A percentile compares a stretch with the other conserved stretches of the same genome.
These are phyloP conservation scores for Hirsutella minnesotensis DNA, from an alignment of 2,329 filamentous ascomycete species.

Conservation along the genomic window DNA sequence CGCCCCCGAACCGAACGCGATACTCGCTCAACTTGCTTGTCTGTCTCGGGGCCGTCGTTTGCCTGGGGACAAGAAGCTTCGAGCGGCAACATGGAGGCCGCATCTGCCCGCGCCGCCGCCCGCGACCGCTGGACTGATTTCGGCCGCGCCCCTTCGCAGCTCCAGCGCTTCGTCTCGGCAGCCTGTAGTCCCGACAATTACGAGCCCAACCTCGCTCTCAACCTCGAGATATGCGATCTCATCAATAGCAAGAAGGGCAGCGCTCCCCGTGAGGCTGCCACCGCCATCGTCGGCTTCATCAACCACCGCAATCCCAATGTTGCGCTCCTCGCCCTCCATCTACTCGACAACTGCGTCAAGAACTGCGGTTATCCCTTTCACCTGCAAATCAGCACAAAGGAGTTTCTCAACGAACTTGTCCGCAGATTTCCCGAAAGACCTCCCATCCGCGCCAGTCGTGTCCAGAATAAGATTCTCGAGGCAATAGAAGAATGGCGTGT, in stretches of 20 bases:
- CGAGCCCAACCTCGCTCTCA: slow-evolving; percentile 92
- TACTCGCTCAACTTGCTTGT: neutral
- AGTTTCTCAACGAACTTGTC: slow-evolving; percentile 97
- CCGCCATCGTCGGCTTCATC: slow-evolving; percentile 85
- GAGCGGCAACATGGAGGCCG: slow-evolving; percentile 62
- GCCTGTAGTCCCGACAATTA: slow-evolving; percentile 96
- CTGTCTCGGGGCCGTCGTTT: no score
- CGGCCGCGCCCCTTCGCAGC: slow-evolving; percentile 67
- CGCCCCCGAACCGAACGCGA: neutral
- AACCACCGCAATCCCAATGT: slow-evolving; percentile 97
- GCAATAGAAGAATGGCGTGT: slow-evolving; percentile 96
- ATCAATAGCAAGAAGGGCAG: slow-evolving; percentile 97
- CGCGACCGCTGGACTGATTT: slow-evolving; percentile 86
- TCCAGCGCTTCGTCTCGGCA: slow-evolving; percentile 92
- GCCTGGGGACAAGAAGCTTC: neutral
- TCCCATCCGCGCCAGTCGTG: slow-evolving; percentile 71
- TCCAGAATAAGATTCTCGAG: slow-evolving; percentile 87
- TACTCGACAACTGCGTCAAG: slow-evolving; percentile 98
- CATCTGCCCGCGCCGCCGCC: slow-evolving; percentile 87
- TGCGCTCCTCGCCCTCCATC: slow-evolving; percentile 73
- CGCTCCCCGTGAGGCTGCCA: slow-evolving; percentile 86
- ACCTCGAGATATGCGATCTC: slow-evolving; percentile 90
- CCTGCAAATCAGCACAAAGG: slow-evolving; percentile 95
- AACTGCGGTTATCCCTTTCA: slow-evolving; percentile 99
- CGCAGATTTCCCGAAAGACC: slow-evolving; percentile 90